A percentile compares a stretch with the other conserved stretches of the same genome.
phyloP scores from a whole-genome alignment of 2,329 filamentous ascomycete species.

The Bipolaris cookei region DNA sequence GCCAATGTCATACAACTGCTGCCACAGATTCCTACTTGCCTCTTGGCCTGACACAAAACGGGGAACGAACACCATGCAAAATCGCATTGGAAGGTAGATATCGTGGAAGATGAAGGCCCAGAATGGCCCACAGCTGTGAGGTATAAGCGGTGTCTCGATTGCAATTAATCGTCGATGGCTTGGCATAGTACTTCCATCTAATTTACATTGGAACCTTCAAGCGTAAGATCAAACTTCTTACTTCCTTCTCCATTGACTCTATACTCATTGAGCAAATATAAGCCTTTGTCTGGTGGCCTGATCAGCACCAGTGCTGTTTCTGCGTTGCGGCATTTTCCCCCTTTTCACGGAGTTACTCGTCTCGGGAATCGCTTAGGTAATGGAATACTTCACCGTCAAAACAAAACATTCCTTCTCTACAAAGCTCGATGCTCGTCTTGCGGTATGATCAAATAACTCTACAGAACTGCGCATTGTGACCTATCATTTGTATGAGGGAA shows the following conservation, averaged over 20 bases:
- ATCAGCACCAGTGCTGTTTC: too few species aligned
- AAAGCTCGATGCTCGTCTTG: neutral
- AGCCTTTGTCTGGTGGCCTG: neutral
- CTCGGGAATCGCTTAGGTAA: conserved; percentile 1
- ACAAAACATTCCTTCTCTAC: neutral
- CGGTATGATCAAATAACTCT: neutral
- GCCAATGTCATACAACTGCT: too few species aligned
- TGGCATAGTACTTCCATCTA: too few species aligned
- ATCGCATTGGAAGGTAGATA: too few species aligned
- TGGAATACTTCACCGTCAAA: neutral
- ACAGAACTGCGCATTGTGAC: neutral
- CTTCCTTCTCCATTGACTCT: neutral
- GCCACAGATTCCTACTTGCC: too few species aligned
- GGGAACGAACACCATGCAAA: too few species aligned
- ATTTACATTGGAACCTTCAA: too few species aligned
- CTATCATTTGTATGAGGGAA: neutral
- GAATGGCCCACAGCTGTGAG: too few species aligned
- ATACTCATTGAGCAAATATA: neutral
- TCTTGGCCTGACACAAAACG: too few species aligned
- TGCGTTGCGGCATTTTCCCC: conserved; percentile 4
- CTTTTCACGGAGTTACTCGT: neutral
- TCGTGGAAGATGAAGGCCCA: too few species aligned
- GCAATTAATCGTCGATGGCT: too few species aligned
- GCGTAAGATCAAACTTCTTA: neutral
- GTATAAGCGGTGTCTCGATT: too few species aligned